A percentile compares a stretch with the other conserved stretches of the same genome.
Conservation (phyloP, 2,329 filamentous ascomycete genomes). For the Neonectria punicea region DNA sequence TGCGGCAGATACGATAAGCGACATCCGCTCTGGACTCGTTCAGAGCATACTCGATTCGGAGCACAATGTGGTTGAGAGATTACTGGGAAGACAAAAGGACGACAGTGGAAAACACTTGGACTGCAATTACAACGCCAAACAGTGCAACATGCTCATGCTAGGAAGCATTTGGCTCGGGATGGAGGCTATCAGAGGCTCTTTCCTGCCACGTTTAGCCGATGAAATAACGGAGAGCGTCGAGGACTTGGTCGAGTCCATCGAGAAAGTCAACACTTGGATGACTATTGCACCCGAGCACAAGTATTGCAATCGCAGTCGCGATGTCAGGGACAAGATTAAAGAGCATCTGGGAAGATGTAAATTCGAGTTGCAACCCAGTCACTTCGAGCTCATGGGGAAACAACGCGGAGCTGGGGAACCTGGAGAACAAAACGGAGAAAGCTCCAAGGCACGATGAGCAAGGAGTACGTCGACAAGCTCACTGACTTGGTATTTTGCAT, state of each 20-base stretch:
- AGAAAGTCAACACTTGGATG: neutral
- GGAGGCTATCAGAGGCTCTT: neutral
- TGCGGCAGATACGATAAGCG: neutral
- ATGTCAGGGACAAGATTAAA: neutral
- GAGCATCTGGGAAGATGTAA: neutral
- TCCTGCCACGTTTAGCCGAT: neutral
- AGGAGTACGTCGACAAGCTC: neutral
- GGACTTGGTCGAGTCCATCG: neutral
- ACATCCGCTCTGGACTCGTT: neutral
- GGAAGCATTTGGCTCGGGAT: conserved; percentile 8
- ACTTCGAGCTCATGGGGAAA: neutral
- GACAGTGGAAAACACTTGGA: too few species aligned
- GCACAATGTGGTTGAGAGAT: neutral
- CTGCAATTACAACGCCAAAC: neutral
- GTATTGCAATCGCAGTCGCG: neutral
- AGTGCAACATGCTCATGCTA: neutral
- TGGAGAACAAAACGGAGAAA: neutral
- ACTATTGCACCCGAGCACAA: too few species aligned
- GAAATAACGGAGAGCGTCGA: conserved; percentile 3
- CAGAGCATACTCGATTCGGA: neutral
- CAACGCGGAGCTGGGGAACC: neutral
- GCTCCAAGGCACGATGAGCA: neutral
- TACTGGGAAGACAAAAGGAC: neutral
- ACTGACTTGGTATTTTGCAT: neutral
- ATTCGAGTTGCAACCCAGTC: neutral